A percentile compares a stretch with the other conserved stretches of the same genome.
phyloP scores from a whole-genome alignment of 768 basidiomycete species.

The Termitomyces sp. region DNA sequence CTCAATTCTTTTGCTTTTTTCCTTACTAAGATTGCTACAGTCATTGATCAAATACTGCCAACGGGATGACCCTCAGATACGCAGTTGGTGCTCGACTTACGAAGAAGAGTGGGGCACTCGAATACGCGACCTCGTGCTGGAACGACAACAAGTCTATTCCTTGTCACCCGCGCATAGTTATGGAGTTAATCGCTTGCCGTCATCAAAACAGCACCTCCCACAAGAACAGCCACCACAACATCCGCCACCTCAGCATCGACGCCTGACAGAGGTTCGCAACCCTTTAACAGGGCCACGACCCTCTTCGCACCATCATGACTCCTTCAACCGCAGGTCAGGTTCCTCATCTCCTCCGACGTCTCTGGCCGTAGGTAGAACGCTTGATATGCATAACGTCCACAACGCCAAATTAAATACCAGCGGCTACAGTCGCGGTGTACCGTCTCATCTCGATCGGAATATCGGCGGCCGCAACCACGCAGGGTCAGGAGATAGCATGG shows the following conservation, averaged over 20 bases:
- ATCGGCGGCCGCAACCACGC: slow-evolving; percentile 13
- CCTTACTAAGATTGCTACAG: slow-evolving; percentile 25
- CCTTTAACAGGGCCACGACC: slow-evolving; percentile 19
- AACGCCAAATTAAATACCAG: slow-evolving; percentile 5
- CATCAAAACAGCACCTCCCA: slow-evolving; percentile 10
- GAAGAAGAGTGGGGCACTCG: slow-evolving; percentile 64
- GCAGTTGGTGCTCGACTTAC: slow-evolving; percentile 57
- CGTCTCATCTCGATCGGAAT: slow-evolving; percentile 12
- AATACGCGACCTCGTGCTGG: slow-evolving; percentile 41
- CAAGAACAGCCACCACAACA: slow-evolving; percentile 18
- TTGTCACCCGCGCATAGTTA: slow-evolving; percentile 26
- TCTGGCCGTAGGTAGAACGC: slow-evolving; percentile 24
- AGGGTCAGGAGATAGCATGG: slow-evolving; percentile 18
- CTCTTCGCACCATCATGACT: slow-evolving; percentile 24
- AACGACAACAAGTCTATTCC: slow-evolving; percentile 25
- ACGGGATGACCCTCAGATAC: slow-evolving; percentile 47
- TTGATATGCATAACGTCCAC: slow-evolving; percentile 23
- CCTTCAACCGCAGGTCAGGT: slow-evolving; percentile 18
- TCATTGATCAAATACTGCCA: slow-evolving; percentile 61
- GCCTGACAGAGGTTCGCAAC: slow-evolving; percentile 27
- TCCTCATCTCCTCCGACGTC: slow-evolving; percentile 25
- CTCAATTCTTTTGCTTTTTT: not conserved
- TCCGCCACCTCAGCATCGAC: slow-evolving; percentile 18
- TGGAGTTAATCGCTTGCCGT: not conserved
- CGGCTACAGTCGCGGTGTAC: slow-evolving; percentile 2